These are phyloP conservation scores for Pseudohalonectria lignicola DNA, from an alignment of 2,329 filamentous ascomycete species.

Conservation along the genomic window DNA sequence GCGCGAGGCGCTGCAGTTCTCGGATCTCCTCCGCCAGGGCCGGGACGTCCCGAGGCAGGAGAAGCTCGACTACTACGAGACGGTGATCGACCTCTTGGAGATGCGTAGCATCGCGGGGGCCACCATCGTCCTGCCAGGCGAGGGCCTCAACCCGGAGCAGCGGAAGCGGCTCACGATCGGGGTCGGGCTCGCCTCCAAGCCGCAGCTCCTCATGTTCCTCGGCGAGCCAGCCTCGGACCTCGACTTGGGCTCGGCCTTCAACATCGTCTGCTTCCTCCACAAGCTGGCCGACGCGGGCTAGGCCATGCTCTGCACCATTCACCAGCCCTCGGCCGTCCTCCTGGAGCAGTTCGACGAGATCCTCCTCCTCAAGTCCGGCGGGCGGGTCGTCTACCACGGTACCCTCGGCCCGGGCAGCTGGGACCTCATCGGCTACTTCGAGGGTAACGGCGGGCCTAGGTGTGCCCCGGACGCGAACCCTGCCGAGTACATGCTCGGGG, in stretches of 20 bases:
- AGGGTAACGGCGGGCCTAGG: slow-evolving; percentile 49
- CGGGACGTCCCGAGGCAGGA: slow-evolving; percentile 40
- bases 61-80: slow-evolving; percentile 49
- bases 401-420: slow-evolving; percentile 68
- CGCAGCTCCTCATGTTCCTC: slow-evolving; percentile 64
- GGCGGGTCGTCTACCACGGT: slow-evolving; percentile 76
- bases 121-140: slow-evolving; percentile 49
- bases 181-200: slow-evolving; percentile 78
- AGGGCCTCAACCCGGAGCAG: slow-evolving; percentile 58
- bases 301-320: slow-evolving; percentile 83
- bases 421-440: slow-evolving; percentile 53
- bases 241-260: slow-evolving; percentile 62
- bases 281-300: slow-evolving; percentile 72
- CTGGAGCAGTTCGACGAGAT: slow-evolving; percentile 85
- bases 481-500: slow-evolving; percentile 77
- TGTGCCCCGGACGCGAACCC: slow-evolving; percentile 44
- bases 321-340: slow-evolving; percentile 76
- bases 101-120: slow-evolving; percentile 49
- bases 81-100: slow-evolving; percentile 43
- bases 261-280: slow-evolving; percentile 67
- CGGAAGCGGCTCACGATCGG: slow-evolving; percentile 78
- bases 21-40: slow-evolving; percentile 48
- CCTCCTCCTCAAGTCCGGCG: slow-evolving; percentile 66
- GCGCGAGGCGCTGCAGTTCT: slow-evolving; percentile 52
- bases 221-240: slow-evolving; percentile 72